Percentiles rank a stretch among this genome's conserved stretches.
phyloP scores from a whole-genome alignment of 306 rosid species.

The Quercus glauca region DNA sequence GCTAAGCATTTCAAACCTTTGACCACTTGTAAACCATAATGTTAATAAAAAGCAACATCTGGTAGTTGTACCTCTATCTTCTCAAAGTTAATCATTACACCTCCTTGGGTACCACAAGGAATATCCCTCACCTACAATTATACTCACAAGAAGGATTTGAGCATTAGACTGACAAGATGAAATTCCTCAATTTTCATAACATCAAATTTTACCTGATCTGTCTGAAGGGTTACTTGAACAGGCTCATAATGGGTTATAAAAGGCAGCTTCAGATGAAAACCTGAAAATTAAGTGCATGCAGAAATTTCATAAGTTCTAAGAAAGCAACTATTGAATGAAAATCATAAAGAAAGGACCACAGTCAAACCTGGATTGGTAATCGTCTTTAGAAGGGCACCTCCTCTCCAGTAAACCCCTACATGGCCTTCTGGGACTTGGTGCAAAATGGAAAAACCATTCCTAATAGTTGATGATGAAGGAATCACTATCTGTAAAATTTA shows the following conservation, averaged over 20 bases:
- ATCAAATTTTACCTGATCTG: slow-evolving; percentile 54
- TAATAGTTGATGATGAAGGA: slow-evolving; percentile 42
- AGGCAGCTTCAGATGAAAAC: slow-evolving; percentile 89
- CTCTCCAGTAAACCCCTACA: slow-evolving; percentile 95
- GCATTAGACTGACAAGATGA: slow-evolving; percentile 5
- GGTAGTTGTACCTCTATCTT: slow-evolving; percentile 73
- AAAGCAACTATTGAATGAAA: not conserved
- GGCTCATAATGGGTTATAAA: slow-evolving; percentile 77
- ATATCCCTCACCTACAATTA: slow-evolving; percentile 76
- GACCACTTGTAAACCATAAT: not conserved
- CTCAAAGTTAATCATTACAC: slow-evolving; percentile 82
- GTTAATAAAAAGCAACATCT: not conserved
- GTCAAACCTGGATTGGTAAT: slow-evolving; percentile 74
- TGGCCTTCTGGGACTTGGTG: slow-evolving; percentile 99
- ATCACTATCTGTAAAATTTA: slow-evolving; percentile 46
- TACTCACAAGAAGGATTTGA: not conserved
- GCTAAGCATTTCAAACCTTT: not conserved
- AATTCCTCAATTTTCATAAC: not conserved
- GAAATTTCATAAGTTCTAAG: not conserved
- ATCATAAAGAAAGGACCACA: not conserved
- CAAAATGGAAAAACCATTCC: slow-evolving; percentile 48
- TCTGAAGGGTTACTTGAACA: slow-evolving; percentile 92
- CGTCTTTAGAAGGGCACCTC: slow-evolving; percentile 84
- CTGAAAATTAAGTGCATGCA: slow-evolving; percentile 32
- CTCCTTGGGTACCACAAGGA: slow-evolving; percentile 97